Conservation (phyloP, 192 early-diverging fungal species). For the Coemansia aciculifera region DNA sequence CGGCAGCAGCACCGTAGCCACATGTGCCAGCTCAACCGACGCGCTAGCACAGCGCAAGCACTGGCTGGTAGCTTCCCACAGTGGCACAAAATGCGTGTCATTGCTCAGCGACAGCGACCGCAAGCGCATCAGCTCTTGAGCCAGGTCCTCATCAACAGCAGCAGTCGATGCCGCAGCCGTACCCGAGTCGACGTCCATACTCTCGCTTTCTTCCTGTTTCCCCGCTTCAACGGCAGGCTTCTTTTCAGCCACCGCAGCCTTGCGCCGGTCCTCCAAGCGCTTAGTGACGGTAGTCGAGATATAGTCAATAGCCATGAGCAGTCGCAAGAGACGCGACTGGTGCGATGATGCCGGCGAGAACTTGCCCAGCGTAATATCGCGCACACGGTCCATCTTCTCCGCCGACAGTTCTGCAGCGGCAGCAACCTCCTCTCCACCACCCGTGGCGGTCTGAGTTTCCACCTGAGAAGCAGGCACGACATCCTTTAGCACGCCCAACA, state of each 20-base stretch:
- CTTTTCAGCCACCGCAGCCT: slow-evolving; percentile 15
- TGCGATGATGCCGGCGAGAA: slow-evolving; percentile 84
- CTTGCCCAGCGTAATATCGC: slow-evolving; percentile 68
- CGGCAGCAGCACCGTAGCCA: slow-evolving; percentile 90
- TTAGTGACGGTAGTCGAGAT: slow-evolving; percentile 46
- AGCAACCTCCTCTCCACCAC: slow-evolving; percentile 44
- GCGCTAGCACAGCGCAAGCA: slow-evolving; percentile 73
- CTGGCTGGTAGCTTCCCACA: slow-evolving; percentile 80
- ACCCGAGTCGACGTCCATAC: slow-evolving; percentile 7
- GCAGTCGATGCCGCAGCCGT: background rate
- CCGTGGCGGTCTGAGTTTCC: background rate
- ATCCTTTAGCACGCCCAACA: slow-evolving; percentile 60
- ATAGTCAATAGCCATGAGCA: slow-evolving; percentile 95
- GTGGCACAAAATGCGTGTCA: slow-evolving; percentile 55
- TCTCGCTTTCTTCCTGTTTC: slow-evolving; percentile 43
- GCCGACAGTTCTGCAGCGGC: slow-evolving; percentile 9
- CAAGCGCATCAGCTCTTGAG: slow-evolving; percentile 45
- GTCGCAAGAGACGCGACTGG: slow-evolving; percentile 89
- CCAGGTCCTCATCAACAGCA: slow-evolving; percentile 12
- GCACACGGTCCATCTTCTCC: slow-evolving; percentile 63
- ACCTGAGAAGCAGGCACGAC: slow-evolving; percentile 12
- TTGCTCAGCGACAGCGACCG: slow-evolving; percentile 47
- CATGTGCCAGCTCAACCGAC: slow-evolving; percentile 79
- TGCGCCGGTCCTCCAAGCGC: slow-evolving; percentile 42
- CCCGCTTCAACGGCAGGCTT: background rate